phyloP scores from a whole-genome alignment of 1,139 yeast genomes.

The Pichia sp. region DNA sequence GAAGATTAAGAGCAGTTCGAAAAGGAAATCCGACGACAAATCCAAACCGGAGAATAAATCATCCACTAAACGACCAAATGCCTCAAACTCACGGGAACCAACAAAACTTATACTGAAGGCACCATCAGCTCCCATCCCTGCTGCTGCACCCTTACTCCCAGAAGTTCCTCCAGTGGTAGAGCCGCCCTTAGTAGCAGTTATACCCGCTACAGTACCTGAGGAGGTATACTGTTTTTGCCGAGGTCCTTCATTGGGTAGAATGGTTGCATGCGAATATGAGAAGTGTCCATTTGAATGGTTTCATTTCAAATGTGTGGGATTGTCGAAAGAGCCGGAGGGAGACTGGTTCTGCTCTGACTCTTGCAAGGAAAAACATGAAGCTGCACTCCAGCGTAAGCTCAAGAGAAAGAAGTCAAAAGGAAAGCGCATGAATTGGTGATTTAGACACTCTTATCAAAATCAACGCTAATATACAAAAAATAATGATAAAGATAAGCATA shows the following conservation, averaged over 20 bases:
- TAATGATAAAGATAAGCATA: too few species aligned
- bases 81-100: too few species aligned
- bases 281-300: slow-evolving; percentile 66
- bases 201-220: background rate
- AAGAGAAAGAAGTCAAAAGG: slow-evolving; percentile 11
- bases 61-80: too few species aligned
- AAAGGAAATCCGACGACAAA: too few species aligned
- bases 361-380: slow-evolving; percentile 17
- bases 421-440: too few species aligned
- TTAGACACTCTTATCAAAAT: too few species aligned
- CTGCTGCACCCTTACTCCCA: background rate
- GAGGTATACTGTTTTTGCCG: slow-evolving; percentile 55
- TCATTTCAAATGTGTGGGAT: slow-evolving; percentile 70
- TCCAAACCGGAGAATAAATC: too few species aligned
- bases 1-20: too few species aligned
- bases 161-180: background rate
- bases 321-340: slow-evolving; percentile 60
- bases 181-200: too few species aligned
- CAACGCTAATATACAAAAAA: too few species aligned
- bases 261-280: slow-evolving; percentile 76
- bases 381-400: background rate
- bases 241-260: slow-evolving; percentile 63
- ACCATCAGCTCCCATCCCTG: background rate
- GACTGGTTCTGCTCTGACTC: slow-evolving; percentile 62
- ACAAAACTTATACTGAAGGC: too few species aligned